phyloP scores from a whole-genome alignment of 768 basidiomycete genomes.

The Collybiopsis confluens region DNA sequence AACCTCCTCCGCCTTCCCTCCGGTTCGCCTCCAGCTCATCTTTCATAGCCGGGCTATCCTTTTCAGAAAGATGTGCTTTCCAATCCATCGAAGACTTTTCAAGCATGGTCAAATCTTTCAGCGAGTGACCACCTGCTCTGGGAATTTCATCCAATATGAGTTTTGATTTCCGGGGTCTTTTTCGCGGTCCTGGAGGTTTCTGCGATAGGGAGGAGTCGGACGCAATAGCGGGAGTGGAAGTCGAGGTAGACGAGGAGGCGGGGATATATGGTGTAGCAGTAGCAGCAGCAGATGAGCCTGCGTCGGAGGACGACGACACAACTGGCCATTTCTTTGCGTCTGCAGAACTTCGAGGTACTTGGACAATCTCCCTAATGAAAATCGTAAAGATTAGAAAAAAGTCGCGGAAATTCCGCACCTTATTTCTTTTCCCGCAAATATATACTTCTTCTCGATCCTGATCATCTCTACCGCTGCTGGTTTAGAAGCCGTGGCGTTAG shows the following conservation, averaged over 20 bases:
- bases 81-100: slow-evolving; percentile 89
- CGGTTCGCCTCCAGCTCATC: slow-evolving; percentile 76
- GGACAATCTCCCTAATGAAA: slow-evolving; percentile 58
- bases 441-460: slow-evolving; percentile 64
- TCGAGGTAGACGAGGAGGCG: neutral
- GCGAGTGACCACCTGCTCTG: slow-evolving; percentile 34
- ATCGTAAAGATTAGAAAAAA: neutral
- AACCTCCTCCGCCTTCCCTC: slow-evolving; percentile 58
- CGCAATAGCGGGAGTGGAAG: neutral
- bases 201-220: slow-evolving; percentile 8
- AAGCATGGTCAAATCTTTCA: slow-evolving; percentile 77
- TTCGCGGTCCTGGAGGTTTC: slow-evolving; percentile 35
- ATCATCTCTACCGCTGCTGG: slow-evolving; percentile 32
- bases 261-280: slow-evolving; percentile 4
- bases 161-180: slow-evolving; percentile 67
- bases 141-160: slow-evolving; percentile 53
- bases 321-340: slow-evolving; percentile 77
- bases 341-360: slow-evolving; percentile 66
- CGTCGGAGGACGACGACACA: slow-evolving; percentile 29
- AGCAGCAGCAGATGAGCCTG: slow-evolving; percentile 5
- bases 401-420: slow-evolving; percentile 42
- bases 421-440: slow-evolving; percentile 75
- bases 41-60: slow-evolving; percentile 38
- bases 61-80: slow-evolving; percentile 56
- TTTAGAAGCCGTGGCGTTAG: slow-evolving; percentile 14